Base-by-base conservation (phyloP, 108 stramenopile species). In the Stephanodiscus triporus region DNA sequence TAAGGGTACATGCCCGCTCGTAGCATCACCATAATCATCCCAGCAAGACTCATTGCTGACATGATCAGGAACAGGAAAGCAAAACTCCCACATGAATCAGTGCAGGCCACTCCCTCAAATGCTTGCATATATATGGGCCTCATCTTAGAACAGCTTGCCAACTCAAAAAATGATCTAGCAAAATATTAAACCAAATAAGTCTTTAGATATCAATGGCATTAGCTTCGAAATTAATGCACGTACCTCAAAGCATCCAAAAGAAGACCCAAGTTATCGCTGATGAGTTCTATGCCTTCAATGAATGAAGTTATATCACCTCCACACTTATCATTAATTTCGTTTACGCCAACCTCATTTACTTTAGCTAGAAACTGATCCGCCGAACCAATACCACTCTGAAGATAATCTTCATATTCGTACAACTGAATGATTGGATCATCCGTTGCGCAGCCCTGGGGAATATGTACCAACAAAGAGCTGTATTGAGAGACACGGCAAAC, bases 211-310 rank as follows among this genome's bases (percentile, higher is more conserved):
- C n/a, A n/a, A n/a, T n/a, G n/a, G n/a, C n/a, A n/a, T n/a, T n/a
- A 9, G 63, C 34, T 4, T 72, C 17, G 4, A 38, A 1, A 10
- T 22, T 19, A 1, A 26, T 37, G 63, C 69, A 64, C 47, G 56
- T 63, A 59, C 58, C 58, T 59, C 58, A 59, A 59, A 34, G 58
- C 69, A 64, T 40, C 59, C 37, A 80, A 68, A 22, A 80, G 79
- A 17, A 80, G 56, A 9, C 72, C 79, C 49, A 80, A 51, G 63
- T 73, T 80, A 37, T 80, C 79, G 45, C 68, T 73, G 14, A 80
- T 24, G 43, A 80, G 17, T 26, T 67, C 67, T n/a, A 80, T 68
- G 0, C 66, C 72, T 63, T 80, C 79, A 50, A 80, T 63, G 19
- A 73, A 19, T 42, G 66, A 54, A 9, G 29, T 57, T 34, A 72